A percentile compares a stretch with the other conserved stretches of the same genome.
Conservation (phyloP, 2,329 filamentous ascomycete genomes). For the Cladosporium sp. region DNA sequence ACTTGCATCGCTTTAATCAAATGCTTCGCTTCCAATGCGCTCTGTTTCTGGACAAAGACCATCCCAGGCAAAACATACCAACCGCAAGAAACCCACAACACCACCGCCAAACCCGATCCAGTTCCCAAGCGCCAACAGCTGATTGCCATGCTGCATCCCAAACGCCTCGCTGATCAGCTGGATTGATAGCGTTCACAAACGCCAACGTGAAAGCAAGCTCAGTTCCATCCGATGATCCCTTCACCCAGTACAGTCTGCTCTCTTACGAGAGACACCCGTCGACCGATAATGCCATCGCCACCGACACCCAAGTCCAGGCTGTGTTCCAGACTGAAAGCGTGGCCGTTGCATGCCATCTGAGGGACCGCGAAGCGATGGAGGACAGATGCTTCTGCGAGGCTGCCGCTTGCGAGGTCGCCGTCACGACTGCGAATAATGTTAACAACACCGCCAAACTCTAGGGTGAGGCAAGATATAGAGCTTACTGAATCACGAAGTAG, state of each 20-base stretch:
- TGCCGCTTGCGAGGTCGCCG: conserved; percentile 25
- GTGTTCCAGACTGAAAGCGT: conserved; percentile 23
- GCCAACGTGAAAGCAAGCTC: conserved; percentile 3
- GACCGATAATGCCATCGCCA: conserved; percentile 30
- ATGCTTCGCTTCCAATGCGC: not conserved
- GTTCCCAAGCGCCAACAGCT: not conserved
- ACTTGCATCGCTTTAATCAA: not conserved
- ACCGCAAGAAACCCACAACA: not conserved
- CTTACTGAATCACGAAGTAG: conserved; percentile 29
- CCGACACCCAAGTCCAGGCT: conserved; percentile 31
- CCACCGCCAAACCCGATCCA: not conserved
- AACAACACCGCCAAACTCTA: not conserved
- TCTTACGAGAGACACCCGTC: conserved; percentile 28
- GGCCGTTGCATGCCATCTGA: not conserved
- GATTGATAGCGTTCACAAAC: not conserved
- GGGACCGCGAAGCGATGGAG: conserved; percentile 26
- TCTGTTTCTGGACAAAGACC: not conserved
- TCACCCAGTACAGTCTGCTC: conserved; percentile 25
- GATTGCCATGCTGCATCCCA: not conserved
- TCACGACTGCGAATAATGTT: conserved; percentile 24
- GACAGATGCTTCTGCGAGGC: conserved; percentile 10
- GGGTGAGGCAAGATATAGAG: not conserved
- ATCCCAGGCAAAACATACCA: not conserved
- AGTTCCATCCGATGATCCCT: conserved; percentile 34
- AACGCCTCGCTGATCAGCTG: not conserved